Percentiles rank a stretch among this genome's conserved stretches.
Evolutionary conservation across 139 green algal genomes (phyloP).

Genomic region (Pleodorina starrii): DNA sequence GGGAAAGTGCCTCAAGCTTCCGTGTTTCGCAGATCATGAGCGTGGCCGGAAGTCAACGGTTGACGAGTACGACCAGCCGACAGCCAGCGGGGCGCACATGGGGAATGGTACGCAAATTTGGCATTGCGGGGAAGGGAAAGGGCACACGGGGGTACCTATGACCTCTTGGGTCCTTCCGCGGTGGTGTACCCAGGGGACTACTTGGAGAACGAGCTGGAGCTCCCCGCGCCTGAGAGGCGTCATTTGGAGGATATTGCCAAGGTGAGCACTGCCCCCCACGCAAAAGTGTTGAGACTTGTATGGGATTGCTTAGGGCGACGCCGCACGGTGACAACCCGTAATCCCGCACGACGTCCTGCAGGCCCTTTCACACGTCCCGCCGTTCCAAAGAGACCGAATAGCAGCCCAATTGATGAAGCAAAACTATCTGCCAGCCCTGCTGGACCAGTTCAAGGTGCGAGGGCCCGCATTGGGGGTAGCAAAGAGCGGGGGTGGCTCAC

Average conservation of each 20-base stretch:
- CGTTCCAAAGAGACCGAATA: conserved; percentile 84
- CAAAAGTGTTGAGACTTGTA: no score
- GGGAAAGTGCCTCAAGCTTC: conserved; percentile 21
- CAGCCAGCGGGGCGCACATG: conserved; percentile 59
- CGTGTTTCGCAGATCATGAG: conserved; percentile 25
- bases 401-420: conserved; percentile 75
- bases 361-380: conserved; percentile 72
- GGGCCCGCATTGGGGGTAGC: no score
- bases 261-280: conserved; percentile 60
- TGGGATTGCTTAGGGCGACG: no score
- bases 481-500: no score
- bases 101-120: conserved; percentile 14
- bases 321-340: no score
- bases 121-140: no score
- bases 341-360: no score
- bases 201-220: conserved; percentile 62
- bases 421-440: conserved; percentile 80
- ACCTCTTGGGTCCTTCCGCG: no score
- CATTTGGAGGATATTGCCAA: conserved; percentile 88
- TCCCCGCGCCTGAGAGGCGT: conserved; percentile 84
- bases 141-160: no score
- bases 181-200: conserved; percentile 56
- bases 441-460: conserved; percentile 91
- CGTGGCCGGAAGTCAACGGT: conserved; percentile 12
- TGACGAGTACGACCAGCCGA: conserved; percentile 54